Percentiles rank a stretch among this genome's conserved stretches.
These are phyloP conservation scores for Arthrobotrys sinensis DNA, from an alignment of 2,329 filamentous ascomycete species.

Conservation along the genomic window DNA sequence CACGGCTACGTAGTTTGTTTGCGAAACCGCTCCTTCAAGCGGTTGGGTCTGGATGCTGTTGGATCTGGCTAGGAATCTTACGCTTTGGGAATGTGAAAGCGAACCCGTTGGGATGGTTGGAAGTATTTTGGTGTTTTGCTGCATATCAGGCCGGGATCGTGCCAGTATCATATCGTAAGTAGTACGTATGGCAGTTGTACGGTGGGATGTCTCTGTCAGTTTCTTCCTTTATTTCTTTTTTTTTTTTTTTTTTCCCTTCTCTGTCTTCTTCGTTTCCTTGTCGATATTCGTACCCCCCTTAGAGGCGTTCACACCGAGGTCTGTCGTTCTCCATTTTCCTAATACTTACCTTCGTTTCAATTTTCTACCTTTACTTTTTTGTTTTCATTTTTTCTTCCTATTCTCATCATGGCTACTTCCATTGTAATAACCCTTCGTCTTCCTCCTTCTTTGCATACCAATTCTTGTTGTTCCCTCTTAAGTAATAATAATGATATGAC, in stretches of 20 bases:
- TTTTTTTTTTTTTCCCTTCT: conserved; percentile 9
- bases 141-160: conserved; percentile 40
- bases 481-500: conserved; percentile 54
- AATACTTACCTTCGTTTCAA: conserved; percentile 21
- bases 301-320: conserved; percentile 33
- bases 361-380: conserved; percentile 8
- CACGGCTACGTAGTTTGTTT: conserved; percentile 2
- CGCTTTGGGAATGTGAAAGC: conserved; percentile 38
- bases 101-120: conserved; percentile 12
- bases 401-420: conserved; percentile 26
- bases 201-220: conserved; percentile 18
- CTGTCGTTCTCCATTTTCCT: conserved; percentile 28
- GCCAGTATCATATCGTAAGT: conserved; percentile 43
- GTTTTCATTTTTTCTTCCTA: neutral
- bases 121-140: conserved; percentile 36
- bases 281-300: conserved; percentile 32
- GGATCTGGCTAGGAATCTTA: conserved; percentile 36
- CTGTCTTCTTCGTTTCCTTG: conserved; percentile 15
- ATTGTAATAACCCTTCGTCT: conserved; percentile 49
- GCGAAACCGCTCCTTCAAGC: neutral
- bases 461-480: conserved; percentile 6
- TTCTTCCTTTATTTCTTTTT: conserved; percentile 24
- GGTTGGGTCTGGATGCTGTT: conserved; percentile 29
- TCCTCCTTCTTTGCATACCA: conserved; percentile 11
- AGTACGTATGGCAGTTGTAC: conserved; percentile 28